phyloP scores from a whole-genome alignment of 257 asterid species.

The Buddleja alternifolia region DNA sequence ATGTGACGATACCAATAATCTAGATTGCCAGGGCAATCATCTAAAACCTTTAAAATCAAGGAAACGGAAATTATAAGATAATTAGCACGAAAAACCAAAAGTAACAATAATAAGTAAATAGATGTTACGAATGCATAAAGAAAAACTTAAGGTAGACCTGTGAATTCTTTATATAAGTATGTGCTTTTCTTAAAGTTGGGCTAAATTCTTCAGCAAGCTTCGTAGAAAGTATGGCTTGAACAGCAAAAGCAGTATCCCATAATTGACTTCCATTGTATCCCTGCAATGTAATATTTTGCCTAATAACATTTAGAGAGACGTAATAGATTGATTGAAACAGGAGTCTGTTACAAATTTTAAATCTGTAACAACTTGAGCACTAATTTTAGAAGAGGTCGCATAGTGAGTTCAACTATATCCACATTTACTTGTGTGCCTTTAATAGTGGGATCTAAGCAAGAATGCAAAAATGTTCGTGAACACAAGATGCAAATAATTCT shows the following conservation, averaged over 20 bases:
- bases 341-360: slow-evolving; percentile 5
- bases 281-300: slow-evolving; percentile 44
- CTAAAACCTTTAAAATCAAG: slow-evolving; percentile 63
- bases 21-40: slow-evolving; percentile 87
- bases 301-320: slow-evolving; percentile 2
- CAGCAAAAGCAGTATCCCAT: slow-evolving; percentile 92
- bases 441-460: neutral
- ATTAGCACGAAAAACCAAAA: slow-evolving; percentile 24
- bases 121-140: slow-evolving; percentile 18
- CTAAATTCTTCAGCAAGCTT: slow-evolving; percentile 70
- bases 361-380: slow-evolving; percentile 9
- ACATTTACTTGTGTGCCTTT: neutral
- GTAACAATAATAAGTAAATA: slow-evolving; percentile 12
- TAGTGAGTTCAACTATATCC: neutral
- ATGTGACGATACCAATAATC: slow-evolving; percentile 88
- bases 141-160: slow-evolving; percentile 56
- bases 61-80: slow-evolving; percentile 20
- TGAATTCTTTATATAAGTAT: slow-evolving; percentile 62
- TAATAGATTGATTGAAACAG: slow-evolving; percentile 12
- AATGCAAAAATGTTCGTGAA: neutral
- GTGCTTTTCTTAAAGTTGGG: slow-evolving; percentile 73
- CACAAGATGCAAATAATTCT: neutral
- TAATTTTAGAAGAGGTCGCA: slow-evolving; percentile 12
- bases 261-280: slow-evolving; percentile 97
- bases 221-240: slow-evolving; percentile 86